A percentile compares a stretch with the other conserved stretches of the same genome.
Evolutionary conservation across 2,329 filamentous ascomycete species (phyloP).

Genomic region (Ascosphaera aggregata): DNA sequence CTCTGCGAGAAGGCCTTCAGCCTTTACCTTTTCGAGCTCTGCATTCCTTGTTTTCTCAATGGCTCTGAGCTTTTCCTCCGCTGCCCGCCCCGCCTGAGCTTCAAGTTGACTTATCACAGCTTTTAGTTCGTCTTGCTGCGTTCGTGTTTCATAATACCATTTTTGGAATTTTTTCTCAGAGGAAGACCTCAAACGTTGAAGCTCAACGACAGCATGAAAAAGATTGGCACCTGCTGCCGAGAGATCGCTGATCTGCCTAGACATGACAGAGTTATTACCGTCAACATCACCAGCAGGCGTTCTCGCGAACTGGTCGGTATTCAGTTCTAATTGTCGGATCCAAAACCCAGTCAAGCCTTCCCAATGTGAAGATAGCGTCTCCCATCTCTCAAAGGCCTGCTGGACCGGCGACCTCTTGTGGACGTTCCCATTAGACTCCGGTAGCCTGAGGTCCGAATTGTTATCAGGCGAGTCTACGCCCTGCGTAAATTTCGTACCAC

Average conservation of each 20-base stretch:
- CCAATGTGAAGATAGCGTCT: conserved; percentile 91
- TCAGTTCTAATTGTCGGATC: conserved; percentile 81
- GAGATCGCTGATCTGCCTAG: conserved; percentile 87
- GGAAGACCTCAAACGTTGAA: conserved; percentile 79
- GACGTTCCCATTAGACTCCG: background rate
- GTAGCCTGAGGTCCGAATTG: conserved; percentile 6
- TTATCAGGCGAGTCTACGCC: conserved; percentile 8
- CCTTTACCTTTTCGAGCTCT: conserved; percentile 43
- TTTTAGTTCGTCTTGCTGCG: conserved; percentile 63
- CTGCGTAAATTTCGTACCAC: conserved; percentile 3
- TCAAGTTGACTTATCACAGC: conserved; percentile 69
- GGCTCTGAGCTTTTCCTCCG: conserved; percentile 43
- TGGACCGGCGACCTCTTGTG: conserved; percentile 48
- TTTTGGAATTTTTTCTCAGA: conserved; percentile 95
- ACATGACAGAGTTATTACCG: conserved; percentile 61
- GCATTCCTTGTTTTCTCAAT: conserved; percentile 41
- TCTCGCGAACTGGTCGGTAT: conserved; percentile 59
- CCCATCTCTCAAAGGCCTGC: conserved; percentile 95
- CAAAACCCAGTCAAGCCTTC: conserved; percentile 93
- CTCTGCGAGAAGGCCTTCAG: conserved; percentile 60
- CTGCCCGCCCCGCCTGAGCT: conserved; percentile 48
- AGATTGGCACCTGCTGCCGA: conserved; percentile 91
- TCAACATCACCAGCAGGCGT: conserved; percentile 30
- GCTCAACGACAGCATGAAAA: conserved; percentile 90
- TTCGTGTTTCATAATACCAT: conserved; percentile 91